These are phyloP conservation scores for Botrytis elliptica DNA, from an alignment of 2,329 filamentous ascomycete genomes.

Conservation along the genomic window DNA sequence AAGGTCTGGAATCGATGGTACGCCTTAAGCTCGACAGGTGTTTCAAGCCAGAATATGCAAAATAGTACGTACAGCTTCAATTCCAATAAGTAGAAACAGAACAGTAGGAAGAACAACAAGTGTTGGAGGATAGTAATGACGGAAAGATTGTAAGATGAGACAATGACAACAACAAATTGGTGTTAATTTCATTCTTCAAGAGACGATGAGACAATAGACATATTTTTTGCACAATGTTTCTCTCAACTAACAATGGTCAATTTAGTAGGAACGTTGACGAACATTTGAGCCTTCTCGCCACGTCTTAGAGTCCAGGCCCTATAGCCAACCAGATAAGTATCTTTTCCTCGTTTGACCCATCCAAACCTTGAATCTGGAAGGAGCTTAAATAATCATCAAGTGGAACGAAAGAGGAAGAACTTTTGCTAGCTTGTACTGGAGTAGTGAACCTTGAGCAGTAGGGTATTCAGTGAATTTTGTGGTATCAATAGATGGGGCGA, in stretches of 20 bases:
- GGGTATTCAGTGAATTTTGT: not conserved
- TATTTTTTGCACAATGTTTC: not conserved
- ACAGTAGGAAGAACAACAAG: not conserved
- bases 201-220: not conserved
- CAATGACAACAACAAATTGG: not conserved
- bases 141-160: not conserved
- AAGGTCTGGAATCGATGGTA: too few species aligned
- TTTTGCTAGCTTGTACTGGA: not conserved
- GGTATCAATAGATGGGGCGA: not conserved
- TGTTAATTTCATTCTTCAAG: not conserved
- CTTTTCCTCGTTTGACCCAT: not conserved
- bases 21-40: not conserved
- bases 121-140: not conserved
- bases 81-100: not conserved
- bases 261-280: accelerated
- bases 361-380: not conserved
- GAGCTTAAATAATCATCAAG: not conserved
- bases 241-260: not conserved
- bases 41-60: not conserved
- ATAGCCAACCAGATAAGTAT: not conserved
- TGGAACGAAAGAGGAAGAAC: not conserved
- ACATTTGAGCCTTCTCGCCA: accelerated
- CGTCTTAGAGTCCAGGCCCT: not conserved
- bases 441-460: not conserved
- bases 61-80: not conserved